Conservation (phyloP, 495 filamentous ascomycete species). For the Xylaria curta region DNA sequence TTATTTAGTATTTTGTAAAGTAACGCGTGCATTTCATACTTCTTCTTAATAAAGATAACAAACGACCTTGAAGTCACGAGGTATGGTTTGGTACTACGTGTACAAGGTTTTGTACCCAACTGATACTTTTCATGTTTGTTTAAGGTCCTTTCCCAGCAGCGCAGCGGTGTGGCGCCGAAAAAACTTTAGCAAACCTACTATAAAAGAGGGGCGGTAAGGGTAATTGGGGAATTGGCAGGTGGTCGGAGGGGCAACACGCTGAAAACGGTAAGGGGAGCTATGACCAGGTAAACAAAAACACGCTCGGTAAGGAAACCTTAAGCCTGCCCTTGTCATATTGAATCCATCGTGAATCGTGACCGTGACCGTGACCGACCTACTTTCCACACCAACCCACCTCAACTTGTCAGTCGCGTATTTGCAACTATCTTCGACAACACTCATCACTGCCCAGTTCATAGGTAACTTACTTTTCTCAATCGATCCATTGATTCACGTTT, state of each 20-base stretch:
- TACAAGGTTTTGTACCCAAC: no score
- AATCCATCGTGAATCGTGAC: constrained; percentile 15
- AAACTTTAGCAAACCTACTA: neutral
- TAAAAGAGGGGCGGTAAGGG: constrained; percentile 14
- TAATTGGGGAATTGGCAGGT: constrained; percentile 12
- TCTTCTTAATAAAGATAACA: neutral
- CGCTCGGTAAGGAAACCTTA: constrained; percentile 31
- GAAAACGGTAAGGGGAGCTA: constrained; percentile 31
- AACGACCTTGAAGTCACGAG: neutral
- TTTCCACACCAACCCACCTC: constrained; percentile 23
- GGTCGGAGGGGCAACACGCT: constrained; percentile 38
- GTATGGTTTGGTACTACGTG: neutral
- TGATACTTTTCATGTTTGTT: neutral
- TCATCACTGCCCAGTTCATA: neutral
- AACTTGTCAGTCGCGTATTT: constrained; percentile 16
- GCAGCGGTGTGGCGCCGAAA: neutral
- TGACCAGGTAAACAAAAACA: constrained; percentile 43
- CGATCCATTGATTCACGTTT: constrained; percentile 1
- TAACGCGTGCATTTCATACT: neutral
- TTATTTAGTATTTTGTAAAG: neutral
- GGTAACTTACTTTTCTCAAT: neutral
- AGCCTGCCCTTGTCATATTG: constrained; percentile 18
- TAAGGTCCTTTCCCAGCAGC: neutral
- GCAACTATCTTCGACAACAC: neutral
- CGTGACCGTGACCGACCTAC: constrained; percentile 3